Base-by-base conservation (phyloP, 352 stramenopile genomes). In the Pythium phragmiticola region DNA sequence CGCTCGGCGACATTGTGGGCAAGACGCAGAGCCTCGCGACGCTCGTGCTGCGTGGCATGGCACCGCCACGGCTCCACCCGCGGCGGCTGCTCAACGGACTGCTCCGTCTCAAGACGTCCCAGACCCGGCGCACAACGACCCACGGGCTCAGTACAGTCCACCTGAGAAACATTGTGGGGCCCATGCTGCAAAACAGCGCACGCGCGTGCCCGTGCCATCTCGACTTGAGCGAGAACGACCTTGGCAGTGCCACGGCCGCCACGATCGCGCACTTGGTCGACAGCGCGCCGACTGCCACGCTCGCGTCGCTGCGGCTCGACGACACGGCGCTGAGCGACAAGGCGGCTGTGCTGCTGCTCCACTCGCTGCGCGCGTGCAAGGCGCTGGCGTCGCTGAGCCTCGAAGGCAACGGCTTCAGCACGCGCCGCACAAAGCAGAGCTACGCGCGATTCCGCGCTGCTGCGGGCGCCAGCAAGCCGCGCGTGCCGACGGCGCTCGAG, bases 181-280 rank as follows among this genome's bases (percentile, higher is more conserved):
- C 82, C 2, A 88, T 89, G 81, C 87, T 92, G 13, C 68, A 76
- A 16, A 92, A 92, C 61, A 73, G 67, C 3, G 68, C 71, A 14
- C 67, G 82, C 9, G 55, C 59, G 12, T 68, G 62, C 34, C 72
- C 75, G 8, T 82, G 78, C 19, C 68, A 77, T 59, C 56, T 92
- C 2, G 81, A 94, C 46, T 45, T 92, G 45, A 94, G 82, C n/a
- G 84, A 92, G 56, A 94, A 94, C 66, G 63, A 90, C 37, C 62
- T 92, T 7, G 77, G 74, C 39, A 75, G 82, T 4, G 48, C 72
- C 34, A 78, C 77, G 43, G 82, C 77, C 8, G 64, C 70, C 17
- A 34, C 80, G 4, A 51, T 93, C 1, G 80, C 84, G 3, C 68
- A 86, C 30, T 55, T 89, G 13, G 47, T 89, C 3, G 76, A 80